phyloP scores from a whole-genome alignment of 352 stramenopile species.

The Pilasporangium apinafurcum region DNA sequence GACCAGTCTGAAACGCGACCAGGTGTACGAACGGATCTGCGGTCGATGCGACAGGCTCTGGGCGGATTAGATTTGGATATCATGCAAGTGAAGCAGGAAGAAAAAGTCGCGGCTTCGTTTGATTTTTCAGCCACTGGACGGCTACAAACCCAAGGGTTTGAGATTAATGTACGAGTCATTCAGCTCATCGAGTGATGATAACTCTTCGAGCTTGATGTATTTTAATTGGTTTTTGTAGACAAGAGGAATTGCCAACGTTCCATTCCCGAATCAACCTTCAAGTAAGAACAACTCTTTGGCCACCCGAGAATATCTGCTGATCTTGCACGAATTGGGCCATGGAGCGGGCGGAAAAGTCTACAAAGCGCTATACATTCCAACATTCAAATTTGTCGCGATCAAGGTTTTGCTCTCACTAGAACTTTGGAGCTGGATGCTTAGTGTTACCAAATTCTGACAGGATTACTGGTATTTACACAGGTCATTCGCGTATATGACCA shows the following conservation, averaged over 20 bases:
- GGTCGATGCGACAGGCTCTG: conserved; percentile 28
- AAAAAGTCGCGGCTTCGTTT: conserved; percentile 63
- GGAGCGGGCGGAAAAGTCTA: conserved; percentile 87
- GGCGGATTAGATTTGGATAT: conserved; percentile 60
- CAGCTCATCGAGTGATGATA: no score
- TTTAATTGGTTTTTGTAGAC: conserved; percentile 41
- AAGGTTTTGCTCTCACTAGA: conserved; percentile 38
- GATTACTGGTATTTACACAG: neutral
- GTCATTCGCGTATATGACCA: conserved; percentile 86
- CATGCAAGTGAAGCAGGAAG: conserved; percentile 49
- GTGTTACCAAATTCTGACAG: no score
- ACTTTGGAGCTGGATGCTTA: no score
- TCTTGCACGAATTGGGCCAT: conserved; percentile 70
- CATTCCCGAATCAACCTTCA: conserved; percentile 33
- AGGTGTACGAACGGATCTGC: conserved; percentile 7
- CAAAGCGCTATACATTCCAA: conserved; percentile 86
- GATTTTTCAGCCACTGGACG: conserved; percentile 73
- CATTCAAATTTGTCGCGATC: conserved; percentile 84
- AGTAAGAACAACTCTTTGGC: conserved; percentile 15
- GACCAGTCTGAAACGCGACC: conserved; percentile 2
- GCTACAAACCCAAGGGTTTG: conserved; percentile 78
- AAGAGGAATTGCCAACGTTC: conserved; percentile 60
- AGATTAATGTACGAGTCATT: conserved; percentile 72
- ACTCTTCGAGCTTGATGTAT: neutral
- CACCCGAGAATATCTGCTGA: conserved; percentile 60